Evolutionary conservation across 306 rosid genomes (phyloP), one percentile per base, ranked within the genome.

Genomic region (Parietaria judaica): DNA sequence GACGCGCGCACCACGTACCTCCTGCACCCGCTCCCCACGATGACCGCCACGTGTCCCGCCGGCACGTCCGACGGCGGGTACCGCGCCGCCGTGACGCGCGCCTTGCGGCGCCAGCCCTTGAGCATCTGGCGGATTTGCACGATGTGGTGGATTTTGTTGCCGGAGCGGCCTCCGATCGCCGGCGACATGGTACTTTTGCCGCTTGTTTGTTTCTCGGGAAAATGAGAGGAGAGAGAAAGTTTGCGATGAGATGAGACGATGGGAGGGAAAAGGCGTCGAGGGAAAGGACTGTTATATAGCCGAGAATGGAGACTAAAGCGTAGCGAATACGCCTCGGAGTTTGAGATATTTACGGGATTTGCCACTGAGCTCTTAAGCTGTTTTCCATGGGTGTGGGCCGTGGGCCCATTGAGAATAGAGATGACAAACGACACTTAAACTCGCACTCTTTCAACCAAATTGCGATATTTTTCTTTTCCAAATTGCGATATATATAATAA

Each of bases 71-170:
- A 35, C 11, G 89, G 74, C 3, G 81, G 46, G 8, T 11, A 10
- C 8, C 56, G 23, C 7, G 69, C 36, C 6, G 76, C 73, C 2
- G 74, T 45, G 3, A 72, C 45, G 3, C 76, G 69, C 0, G 95
- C 92, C 63, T 84, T 84, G 72, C 68, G 76, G 3, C 87, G 72
- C 98, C 98, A 92, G 54, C 79, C 82, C 59, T 80, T 79, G 1
- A 92, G 79, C 98, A 92, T 92, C 49, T 92, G 86, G 7, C 98
- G 84, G 75, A 92, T 71, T 14, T 88, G 65, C 0, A 92, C 96
- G 45, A 92, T 92, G 76, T 74, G 94, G 0, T 90, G 95, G 79
- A 92, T 81, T 60, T 72, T 86, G 79, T 86, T 77, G 78, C 81
- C 35, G 3, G 60, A 31, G 14, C 11, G 7, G 67, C 75, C 80